phyloP scores from a whole-genome alignment of 352 stramenopile genomes.

The Globisporangium echinulatum region DNA sequence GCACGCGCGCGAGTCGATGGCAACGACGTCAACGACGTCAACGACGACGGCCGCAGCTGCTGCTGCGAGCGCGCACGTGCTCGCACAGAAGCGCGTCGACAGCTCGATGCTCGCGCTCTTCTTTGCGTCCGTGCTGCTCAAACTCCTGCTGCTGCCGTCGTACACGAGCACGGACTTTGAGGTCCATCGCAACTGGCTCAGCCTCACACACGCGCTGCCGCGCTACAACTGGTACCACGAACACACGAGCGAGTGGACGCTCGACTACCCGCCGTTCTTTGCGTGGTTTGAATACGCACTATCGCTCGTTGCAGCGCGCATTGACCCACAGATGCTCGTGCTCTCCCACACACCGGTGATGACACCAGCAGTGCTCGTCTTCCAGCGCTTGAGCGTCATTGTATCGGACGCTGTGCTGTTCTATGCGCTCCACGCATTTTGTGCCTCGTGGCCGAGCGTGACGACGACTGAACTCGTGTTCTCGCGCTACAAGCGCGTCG shows the following conservation, averaged over 20 bases:
- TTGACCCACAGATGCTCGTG: constrained; percentile 63
- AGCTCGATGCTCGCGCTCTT: constrained; percentile 41
- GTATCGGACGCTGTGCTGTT: constrained; percentile 88
- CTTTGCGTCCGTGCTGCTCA: constrained; percentile 51
- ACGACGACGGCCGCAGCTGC: not conserved
- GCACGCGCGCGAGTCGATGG: too few species aligned
- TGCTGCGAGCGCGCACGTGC: constrained; percentile 5
- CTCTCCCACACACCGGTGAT: constrained; percentile 59
- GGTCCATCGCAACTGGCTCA: constrained; percentile 98
- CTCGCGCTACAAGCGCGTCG: constrained; percentile 46
- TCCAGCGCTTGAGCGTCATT: constrained; percentile 93
- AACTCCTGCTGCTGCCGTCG: constrained; percentile 87
- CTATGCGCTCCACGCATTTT: constrained; percentile 68
- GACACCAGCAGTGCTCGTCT: constrained; percentile 64
- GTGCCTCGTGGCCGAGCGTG: constrained; percentile 76
- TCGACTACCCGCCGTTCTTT: constrained; percentile 99
- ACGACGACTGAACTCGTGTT: constrained; percentile 62
- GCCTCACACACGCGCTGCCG: constrained; percentile 89
- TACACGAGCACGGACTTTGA: constrained; percentile 98
- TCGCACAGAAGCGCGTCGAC: constrained; percentile 23
- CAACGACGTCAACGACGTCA: too few species aligned
- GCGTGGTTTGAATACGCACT: constrained; percentile 94
- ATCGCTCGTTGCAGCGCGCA: constrained; percentile 36
- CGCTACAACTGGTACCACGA: constrained; percentile 94
- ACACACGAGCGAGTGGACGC: constrained; percentile 92